Conservation (phyloP, 2,329 filamentous ascomycete species). For the Aureobasidium vineae region DNA sequence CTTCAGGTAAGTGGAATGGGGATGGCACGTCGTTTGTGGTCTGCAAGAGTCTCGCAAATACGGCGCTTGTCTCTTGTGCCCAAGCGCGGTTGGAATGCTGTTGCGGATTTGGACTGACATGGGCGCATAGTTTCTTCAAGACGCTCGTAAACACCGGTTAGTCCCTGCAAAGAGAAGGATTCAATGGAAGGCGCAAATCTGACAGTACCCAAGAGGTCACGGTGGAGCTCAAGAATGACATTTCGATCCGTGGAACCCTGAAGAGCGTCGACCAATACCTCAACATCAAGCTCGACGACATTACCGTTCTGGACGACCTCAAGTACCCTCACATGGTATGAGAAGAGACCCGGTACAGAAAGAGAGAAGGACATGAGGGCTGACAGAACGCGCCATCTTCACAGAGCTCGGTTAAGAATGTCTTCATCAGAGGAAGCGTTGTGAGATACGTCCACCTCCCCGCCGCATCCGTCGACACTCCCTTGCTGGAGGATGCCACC, state of each 20-base stretch:
- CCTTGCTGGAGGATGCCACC: constrained; percentile 85
- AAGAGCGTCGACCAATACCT: constrained; percentile 99
- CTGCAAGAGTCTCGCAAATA: not conserved
- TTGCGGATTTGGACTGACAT: constrained; percentile 1
- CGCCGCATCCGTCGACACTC: constrained; percentile 76
- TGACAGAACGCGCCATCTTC: constrained; percentile 6
- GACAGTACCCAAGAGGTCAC: constrained; percentile 71
- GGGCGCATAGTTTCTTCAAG: constrained; percentile 79
- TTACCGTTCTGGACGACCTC: constrained; percentile 85
- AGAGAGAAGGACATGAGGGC: not conserved
- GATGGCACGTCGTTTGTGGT: not conserved
- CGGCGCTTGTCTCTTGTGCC: not conserved
- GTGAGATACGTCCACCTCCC: constrained; percentile 91
- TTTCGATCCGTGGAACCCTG: constrained; percentile 89
- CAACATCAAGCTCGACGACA: constrained; percentile 98
- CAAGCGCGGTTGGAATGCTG: not conserved
- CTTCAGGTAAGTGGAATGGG: constrained; percentile 34
- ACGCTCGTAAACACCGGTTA: constrained; percentile 72
- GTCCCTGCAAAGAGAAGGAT: not conserved
- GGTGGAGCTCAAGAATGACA: constrained; percentile 99
- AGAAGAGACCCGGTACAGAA: not conserved
- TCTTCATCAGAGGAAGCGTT: constrained; percentile 91
- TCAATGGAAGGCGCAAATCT: not conserved
- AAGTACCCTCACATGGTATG: constrained; percentile 89
- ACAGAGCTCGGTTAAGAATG: constrained; percentile 82